Evolutionary conservation across 1,139 yeast genomes (phyloP).

Genomic region (Fermentozyma sake): DNA sequence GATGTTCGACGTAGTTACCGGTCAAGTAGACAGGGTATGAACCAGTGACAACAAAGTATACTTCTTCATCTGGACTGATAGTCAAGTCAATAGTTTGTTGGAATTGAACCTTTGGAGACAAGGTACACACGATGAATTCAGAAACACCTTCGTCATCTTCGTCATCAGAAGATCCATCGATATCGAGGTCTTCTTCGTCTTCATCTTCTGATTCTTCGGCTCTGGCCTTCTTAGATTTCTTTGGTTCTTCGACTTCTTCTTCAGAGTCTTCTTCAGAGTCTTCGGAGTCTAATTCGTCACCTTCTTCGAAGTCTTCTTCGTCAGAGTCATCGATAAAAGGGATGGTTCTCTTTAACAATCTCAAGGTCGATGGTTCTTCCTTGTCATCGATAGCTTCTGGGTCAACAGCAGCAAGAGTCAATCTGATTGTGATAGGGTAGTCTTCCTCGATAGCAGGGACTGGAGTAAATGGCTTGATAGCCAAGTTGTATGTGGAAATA

Average conservation of each 20-base stretch:
- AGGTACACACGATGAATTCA: slow-evolving; percentile 83
- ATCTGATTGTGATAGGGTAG: slow-evolving; percentile 81
- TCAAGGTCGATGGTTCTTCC: slow-evolving; percentile 80
- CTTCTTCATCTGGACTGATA: slow-evolving; percentile 90
- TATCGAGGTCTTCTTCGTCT: slow-evolving; percentile 48
- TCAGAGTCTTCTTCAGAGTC: slow-evolving; percentile 49
- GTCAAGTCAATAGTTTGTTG: slow-evolving; percentile 92
- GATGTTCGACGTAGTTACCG: slow-evolving; percentile 96
- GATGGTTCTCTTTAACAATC: slow-evolving; percentile 73
- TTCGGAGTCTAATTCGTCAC: slow-evolving; percentile 50
- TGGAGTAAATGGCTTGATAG: slow-evolving; percentile 80
- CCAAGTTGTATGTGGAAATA: slow-evolving; percentile 79
- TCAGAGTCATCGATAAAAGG: slow-evolving; percentile 48
- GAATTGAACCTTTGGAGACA: slow-evolving; percentile 77
- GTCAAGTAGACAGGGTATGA: slow-evolving; percentile 88
- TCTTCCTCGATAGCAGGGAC: slow-evolving; percentile 83
- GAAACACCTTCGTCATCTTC: slow-evolving; percentile 57
- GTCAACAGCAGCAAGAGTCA: slow-evolving; percentile 94
- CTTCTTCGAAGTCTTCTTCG: slow-evolving; percentile 34
- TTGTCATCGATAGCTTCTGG: slow-evolving; percentile 80
- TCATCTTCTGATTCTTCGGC: slow-evolving; percentile 36
- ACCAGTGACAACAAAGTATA: slow-evolving; percentile 90
- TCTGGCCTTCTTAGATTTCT: slow-evolving; percentile 14
- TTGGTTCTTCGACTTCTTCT: slow-evolving; percentile 31
- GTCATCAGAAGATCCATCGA: slow-evolving; percentile 52